Percentiles rank a stretch among this genome's conserved stretches.
phyloP scores from a whole-genome alignment of 2,329 filamentous ascomycete genomes.

The Pyrenochaeta sp. region DNA sequence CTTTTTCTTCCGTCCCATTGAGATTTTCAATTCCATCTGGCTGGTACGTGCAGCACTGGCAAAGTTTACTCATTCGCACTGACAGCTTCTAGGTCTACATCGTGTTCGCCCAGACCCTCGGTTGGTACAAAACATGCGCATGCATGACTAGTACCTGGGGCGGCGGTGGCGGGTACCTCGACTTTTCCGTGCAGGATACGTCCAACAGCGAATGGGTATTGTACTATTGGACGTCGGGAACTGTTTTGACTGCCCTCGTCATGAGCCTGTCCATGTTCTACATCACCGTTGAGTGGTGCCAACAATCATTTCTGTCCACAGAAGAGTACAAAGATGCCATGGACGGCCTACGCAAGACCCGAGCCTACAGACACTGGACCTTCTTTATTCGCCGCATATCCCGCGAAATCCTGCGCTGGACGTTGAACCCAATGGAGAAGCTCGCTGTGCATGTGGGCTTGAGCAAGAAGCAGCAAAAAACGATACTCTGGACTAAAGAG shows the following conservation, averaged over 20 bases:
- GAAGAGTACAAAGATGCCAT: constrained; percentile 39
- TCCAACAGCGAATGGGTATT: constrained; percentile 39
- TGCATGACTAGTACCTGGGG: constrained; percentile 53
- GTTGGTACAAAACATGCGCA: constrained; percentile 53
- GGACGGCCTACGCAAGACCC: constrained; percentile 35
- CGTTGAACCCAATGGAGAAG: constrained; percentile 21
- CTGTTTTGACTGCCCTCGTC: constrained; percentile 35
- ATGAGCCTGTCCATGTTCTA: constrained; percentile 48
- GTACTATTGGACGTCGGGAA: constrained; percentile 44
- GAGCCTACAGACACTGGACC: constrained; percentile 30
- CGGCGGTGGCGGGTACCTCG: constrained; percentile 53
- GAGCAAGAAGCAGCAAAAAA: constrained; percentile 32
- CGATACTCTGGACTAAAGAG: constrained; percentile 29
- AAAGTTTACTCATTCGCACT: neutral
- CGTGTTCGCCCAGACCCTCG: constrained; percentile 52
- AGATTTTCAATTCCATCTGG: constrained; percentile 50
- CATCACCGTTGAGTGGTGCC: constrained; percentile 51
- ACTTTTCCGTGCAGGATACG: constrained; percentile 43
- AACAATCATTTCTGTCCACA: constrained; percentile 49
- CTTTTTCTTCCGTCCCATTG: constrained; percentile 43
- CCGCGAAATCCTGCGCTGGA: constrained; percentile 17
- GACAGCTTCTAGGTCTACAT: constrained; percentile 30
- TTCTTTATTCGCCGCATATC: constrained; percentile 15
- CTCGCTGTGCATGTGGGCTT: constrained; percentile 18
- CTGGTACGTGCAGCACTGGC: constrained; percentile 28